Conservation (phyloP, 345 rosid species). For the Stellera chamaejasme region DNA sequence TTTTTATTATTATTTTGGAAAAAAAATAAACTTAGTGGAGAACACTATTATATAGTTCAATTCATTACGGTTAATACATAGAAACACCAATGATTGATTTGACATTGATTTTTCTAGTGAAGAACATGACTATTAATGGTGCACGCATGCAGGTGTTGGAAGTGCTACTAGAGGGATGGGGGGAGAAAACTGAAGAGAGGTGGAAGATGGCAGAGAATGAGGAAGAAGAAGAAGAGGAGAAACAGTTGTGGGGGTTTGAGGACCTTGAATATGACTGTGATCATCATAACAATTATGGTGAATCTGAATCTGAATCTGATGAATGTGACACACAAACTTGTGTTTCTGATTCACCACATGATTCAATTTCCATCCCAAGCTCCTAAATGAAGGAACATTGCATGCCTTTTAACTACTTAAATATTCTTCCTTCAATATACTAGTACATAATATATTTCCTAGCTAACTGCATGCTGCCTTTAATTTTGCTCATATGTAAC, state of each 20-base stretch:
- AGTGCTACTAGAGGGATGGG: constrained; percentile 53
- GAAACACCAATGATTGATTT: no score
- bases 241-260: constrained; percentile 86
- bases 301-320: no score
- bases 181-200: constrained; percentile 46
- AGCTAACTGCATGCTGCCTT: constrained; percentile 1
- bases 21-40: no score
- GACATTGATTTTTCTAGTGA: no score
- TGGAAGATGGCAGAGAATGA: constrained; percentile 86
- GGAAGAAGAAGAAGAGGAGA: constrained; percentile 65
- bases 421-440: no score
- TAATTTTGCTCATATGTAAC: constrained; percentile 10
- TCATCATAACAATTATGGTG: no score
- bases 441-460: background rate
- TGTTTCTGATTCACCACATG: constrained; percentile 49
- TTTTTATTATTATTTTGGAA: no score
- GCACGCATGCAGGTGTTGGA: constrained; percentile 75
- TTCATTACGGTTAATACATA: no score
- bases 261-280: constrained; percentile 69
- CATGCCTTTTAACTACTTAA: no score
- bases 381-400: constrained; percentile 18
- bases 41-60: no score
- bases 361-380: constrained; percentile 50
- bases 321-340: constrained; percentile 48
- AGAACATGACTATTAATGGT: no score